phyloP scores from a whole-genome alignment of 371 early-diverging fungal species.

The Mucor lusitanicus region DNA sequence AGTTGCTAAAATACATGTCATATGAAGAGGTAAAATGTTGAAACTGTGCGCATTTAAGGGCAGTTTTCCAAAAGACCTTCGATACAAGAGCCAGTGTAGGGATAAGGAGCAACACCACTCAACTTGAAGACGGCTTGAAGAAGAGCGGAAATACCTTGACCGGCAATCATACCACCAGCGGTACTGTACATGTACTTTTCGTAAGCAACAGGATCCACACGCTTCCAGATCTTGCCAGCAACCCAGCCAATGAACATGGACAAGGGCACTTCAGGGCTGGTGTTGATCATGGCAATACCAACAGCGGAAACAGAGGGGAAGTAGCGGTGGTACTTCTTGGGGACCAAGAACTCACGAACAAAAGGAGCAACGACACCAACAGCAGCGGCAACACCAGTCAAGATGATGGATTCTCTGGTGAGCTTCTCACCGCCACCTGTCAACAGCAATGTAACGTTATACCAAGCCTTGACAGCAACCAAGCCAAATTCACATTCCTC shows the following conservation, averaged over 20 bases:
- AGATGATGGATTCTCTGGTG: constrained; percentile 45
- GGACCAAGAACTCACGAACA: constrained; percentile 55
- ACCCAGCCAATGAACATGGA: constrained; percentile 67
- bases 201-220: constrained; percentile 28
- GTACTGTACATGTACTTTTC: constrained; percentile 58
- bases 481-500: constrained; percentile 53
- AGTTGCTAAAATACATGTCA: not conserved
- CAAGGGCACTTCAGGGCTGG: constrained; percentile 55
- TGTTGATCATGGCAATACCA: constrained; percentile 73
- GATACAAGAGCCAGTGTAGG: constrained; percentile 33
- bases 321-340: constrained; percentile 53
- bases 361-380: constrained; percentile 52
- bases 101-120: constrained; percentile 26
- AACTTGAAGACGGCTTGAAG: constrained; percentile 61
- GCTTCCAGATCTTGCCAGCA: constrained; percentile 59
- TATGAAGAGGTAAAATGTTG: not conserved
- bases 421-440: constrained; percentile 53
- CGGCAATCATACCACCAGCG: constrained; percentile 75
- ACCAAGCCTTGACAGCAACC: constrained; percentile 71
- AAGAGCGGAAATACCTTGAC: constrained; percentile 74
- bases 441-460: constrained; percentile 56
- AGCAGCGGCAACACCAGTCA: constrained; percentile 51
- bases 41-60: constrained; percentile 19
- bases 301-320: constrained; percentile 68
- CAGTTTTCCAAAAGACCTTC: constrained; percentile 28